Base-by-base conservation (phyloP, 345 rosid genomes). In the Dovyalis caffra region DNA sequence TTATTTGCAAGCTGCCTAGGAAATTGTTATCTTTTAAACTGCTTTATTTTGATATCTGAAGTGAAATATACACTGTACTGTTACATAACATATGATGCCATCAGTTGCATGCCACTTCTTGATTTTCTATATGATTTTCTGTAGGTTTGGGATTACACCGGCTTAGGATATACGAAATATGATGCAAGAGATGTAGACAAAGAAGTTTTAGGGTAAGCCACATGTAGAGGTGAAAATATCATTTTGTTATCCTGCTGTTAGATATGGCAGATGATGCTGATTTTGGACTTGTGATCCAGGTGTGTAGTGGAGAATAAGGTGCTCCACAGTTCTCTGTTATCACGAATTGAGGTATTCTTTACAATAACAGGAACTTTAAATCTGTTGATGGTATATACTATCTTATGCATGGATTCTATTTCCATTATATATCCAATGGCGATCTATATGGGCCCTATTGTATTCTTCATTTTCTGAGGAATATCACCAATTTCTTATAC, bases 71-170 rank as follows among this genome's bases (percentile, higher is more conserved):
- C 65, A 20, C 20, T 45, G n/a, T 12, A 25, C 37, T 65, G 66
- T 45, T 26, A 2, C 71, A 62, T 65, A 21, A 28, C 11, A 34
- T 23, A 18, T 69, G 32, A 20, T 71, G 62, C 57, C 33, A 28
- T 71, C 64, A 5, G 28, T 25, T 47, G 12, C 51, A 23, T 43
- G 49, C 73, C 14, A 31, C 60, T 6, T 77, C 6, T 68, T 65
- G 63, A 62, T 28, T 34, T 84, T 69, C 49, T 80, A 58, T 78
- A 92, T 65, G 63, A 62, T 28, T 34, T 84, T 69, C 49, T 80
- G 63, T 78, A 92, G 99, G 98, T 92, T 40, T 92, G 99, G 99
- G 99, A 95, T 82, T 89, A 92, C 85, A 91, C 99, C 56, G 98
- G 99, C 82, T 80, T 90, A 70, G 97, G 97, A 78, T 95, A 85